These are phyloP conservation scores for Phialophora macrospora DNA, from an alignment of 2,329 filamentous ascomycete species.

Conservation along the genomic window DNA sequence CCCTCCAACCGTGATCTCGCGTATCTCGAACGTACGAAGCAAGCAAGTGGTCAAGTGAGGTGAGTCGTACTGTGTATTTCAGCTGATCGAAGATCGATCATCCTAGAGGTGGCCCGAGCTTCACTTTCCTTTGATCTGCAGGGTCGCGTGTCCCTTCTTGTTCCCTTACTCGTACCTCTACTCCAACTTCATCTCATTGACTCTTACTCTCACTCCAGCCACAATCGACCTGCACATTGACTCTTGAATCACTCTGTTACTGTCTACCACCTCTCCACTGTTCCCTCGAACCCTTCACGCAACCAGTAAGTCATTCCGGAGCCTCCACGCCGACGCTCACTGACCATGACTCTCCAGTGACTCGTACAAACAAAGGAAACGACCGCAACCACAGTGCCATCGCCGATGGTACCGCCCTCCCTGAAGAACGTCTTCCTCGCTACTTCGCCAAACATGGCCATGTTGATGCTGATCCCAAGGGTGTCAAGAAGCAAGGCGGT, in stretches of 20 bases:
- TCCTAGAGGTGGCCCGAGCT: conserved; percentile 35
- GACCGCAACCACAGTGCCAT: conserved; percentile 86
- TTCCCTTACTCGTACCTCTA: conserved; percentile 21
- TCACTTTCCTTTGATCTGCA: conserved; percentile 26
- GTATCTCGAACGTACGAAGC: conserved; percentile 2
- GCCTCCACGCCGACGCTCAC: conserved; percentile 4
- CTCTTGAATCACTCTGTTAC: conserved; percentile 19
- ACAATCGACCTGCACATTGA: conserved; percentile 27
- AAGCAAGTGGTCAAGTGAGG: conserved; percentile 24
- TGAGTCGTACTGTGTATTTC: conserved; percentile 26
- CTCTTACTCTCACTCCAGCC: conserved; percentile 28
- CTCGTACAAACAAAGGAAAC: conserved; percentile 94
- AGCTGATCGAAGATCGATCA: conserved; percentile 18
- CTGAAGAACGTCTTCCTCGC: conserved; percentile 78
- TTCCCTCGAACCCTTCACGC: not conserved
- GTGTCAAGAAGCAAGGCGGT: conserved; percentile 94
- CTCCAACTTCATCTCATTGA: conserved; percentile 31
- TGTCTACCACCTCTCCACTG: conserved; percentile 16
- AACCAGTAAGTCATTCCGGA: conserved; percentile 35
- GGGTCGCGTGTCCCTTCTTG: conserved; percentile 33
- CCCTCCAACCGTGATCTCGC: conserved; percentile 6
- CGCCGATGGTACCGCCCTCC: conserved; percentile 71
- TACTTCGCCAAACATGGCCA: conserved; percentile 91
- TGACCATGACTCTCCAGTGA: conserved; percentile 67
- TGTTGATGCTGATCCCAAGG: conserved; percentile 81